Percentiles rank a stretch among this genome's conserved stretches.
phyloP scores from a whole-genome alignment of 176 grass and related monocot species.

The Cenchrus purpureus region DNA sequence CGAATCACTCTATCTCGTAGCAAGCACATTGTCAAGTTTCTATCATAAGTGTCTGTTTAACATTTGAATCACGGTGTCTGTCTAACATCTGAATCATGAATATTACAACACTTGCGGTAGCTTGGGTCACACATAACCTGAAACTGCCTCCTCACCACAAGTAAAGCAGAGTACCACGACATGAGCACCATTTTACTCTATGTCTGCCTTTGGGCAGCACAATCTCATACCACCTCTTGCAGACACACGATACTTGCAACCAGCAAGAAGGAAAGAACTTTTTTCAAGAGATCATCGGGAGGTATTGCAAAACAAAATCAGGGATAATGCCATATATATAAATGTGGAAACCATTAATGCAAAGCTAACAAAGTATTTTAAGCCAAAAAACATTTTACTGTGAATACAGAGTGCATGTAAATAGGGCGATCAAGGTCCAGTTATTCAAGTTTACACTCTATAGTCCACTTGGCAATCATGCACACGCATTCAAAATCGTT shows the following conservation, averaged over 20 bases:
- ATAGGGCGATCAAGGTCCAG: not conserved
- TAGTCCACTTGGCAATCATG: no score
- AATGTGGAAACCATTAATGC: not conserved
- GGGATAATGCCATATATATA: not conserved
- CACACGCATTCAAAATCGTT: not conserved
- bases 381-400: not conserved
- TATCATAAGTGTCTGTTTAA: no score
- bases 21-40: no score
- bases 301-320: constrained; percentile 19
- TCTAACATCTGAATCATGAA: no score
- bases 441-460: not conserved
- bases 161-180: constrained; percentile 97
- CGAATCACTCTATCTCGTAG: no score
- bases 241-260: constrained; percentile 73
- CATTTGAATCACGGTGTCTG: no score
- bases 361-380: not conserved
- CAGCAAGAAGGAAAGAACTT: constrained; percentile 74
- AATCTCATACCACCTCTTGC: constrained; percentile 76
- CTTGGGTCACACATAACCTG: constrained; percentile 66
- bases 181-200: constrained; percentile 64
- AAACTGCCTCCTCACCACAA: constrained; percentile 63
- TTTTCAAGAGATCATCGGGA: constrained; percentile 89
- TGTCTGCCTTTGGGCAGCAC: constrained; percentile 54
- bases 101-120: constrained; percentile 54
- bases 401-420: not conserved